Conservation (phyloP, 2,329 filamentous ascomycete genomes). For the Blastomyces emzantsi region DNA sequence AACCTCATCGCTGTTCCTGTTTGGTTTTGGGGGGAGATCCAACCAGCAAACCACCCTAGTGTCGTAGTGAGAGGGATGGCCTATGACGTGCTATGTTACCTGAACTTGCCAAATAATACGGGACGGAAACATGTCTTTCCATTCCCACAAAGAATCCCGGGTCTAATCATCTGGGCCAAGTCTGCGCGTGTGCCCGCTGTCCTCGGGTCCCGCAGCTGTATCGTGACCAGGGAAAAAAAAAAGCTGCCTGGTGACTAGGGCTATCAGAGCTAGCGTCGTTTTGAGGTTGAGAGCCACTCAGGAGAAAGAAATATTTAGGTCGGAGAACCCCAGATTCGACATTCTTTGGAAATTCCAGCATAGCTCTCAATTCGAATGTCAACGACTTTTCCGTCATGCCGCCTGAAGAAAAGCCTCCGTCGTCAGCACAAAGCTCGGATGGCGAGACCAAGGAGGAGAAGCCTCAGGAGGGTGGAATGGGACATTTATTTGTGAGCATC, state of each 20-base stretch:
- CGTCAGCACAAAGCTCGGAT: not conserved
- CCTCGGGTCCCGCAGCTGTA: not conserved
- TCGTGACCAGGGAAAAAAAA: not conserved
- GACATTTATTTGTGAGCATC: constrained; percentile 4
- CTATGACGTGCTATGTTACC: too few species aligned
- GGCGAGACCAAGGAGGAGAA: constrained; percentile 5
- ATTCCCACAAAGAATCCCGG: not conserved
- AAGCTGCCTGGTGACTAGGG: not conserved
- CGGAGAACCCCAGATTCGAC: not conserved
- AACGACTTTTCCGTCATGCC: not conserved
- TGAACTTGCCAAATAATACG: not conserved
- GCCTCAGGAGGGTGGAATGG: constrained; percentile 5
- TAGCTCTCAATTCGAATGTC: not conserved
- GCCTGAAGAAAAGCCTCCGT: not conserved
- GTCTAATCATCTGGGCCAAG: not conserved
- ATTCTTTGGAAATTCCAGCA: not conserved
- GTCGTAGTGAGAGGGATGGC: too few species aligned
- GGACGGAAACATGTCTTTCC: not conserved
- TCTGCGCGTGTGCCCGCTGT: not conserved
- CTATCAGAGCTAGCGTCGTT: not conserved
- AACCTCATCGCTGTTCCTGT: too few species aligned
- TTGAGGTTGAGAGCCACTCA: too few species aligned
- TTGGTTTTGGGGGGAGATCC: too few species aligned
- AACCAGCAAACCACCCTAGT: too few species aligned
- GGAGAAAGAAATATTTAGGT: not conserved